Evolutionary conservation across 176 grass and related monocot genomes (phyloP).

Genomic region (Musa beccarii): DNA sequence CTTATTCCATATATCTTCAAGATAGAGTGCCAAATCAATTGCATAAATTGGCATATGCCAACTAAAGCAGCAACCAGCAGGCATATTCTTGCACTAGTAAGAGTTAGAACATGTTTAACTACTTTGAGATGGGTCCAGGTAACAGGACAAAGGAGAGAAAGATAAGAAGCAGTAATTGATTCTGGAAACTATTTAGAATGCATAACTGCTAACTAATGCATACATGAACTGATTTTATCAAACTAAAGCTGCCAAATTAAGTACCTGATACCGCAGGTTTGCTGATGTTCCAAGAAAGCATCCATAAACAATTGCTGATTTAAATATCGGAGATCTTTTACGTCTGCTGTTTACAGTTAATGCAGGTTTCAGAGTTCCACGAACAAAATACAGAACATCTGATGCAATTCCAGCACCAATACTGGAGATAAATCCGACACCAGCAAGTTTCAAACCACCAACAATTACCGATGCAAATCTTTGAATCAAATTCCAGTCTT

Average conservation of each 20-base stretch:
- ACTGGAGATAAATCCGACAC: slow-evolving; percentile 89
- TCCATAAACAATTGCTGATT: slow-evolving; percentile 72
- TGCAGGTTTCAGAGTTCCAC: slow-evolving; percentile 53
- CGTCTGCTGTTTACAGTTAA: slow-evolving; percentile 25
- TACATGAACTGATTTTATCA: neutral
- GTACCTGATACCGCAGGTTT: slow-evolving; percentile 96
- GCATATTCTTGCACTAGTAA: neutral
- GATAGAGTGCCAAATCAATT: neutral
- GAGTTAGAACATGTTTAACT: neutral
- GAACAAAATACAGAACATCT: slow-evolving; percentile 49
- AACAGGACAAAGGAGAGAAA: neutral
- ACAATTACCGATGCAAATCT: slow-evolving; percentile 75
- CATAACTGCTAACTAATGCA: neutral
- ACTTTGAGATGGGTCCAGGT: neutral
- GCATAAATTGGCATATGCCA: neutral
- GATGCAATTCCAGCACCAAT: slow-evolving; percentile 91
- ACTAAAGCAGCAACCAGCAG: neutral
- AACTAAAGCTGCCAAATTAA: neutral
- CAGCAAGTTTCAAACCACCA: slow-evolving; percentile 81
- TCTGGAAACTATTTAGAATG: neutral
- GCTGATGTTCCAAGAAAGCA: slow-evolving; percentile 89
- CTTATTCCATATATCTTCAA: no score
- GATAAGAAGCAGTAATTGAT: neutral
- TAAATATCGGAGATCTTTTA: slow-evolving; percentile 66
- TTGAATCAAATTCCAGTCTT: slow-evolving; percentile 70